Conservation (phyloP, 306 rosid genomes). For the Lotus japonicus region DNA sequence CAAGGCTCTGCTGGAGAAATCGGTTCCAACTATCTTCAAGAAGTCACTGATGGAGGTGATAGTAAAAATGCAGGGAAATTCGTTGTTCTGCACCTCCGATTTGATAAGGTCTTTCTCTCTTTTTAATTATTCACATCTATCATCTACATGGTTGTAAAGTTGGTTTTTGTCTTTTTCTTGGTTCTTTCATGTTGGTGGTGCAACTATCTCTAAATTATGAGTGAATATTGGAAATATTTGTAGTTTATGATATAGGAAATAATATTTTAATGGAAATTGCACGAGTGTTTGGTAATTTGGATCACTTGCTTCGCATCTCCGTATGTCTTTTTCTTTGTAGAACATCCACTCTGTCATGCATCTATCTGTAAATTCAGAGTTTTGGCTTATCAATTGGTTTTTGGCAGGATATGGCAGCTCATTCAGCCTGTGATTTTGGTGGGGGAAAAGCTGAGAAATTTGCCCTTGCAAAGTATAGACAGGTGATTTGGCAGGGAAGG, state of each 20-base stretch:
- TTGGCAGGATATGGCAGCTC: conserved; percentile 97
- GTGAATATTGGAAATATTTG: too few species aligned
- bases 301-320: background rate
- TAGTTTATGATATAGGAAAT: too few species aligned
- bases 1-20: conserved; percentile 25
- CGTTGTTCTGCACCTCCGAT: conserved; percentile 87
- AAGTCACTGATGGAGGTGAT: conserved; percentile 35
- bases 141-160: too few species aligned
- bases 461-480: conserved; percentile 92
- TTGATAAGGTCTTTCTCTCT: conserved; percentile 77
- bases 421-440: conserved; percentile 98
- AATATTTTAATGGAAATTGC: background rate
- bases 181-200: too few species aligned
- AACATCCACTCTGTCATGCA: background rate
- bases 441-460: conserved; percentile 90
- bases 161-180: too few species aligned
- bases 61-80: conserved; percentile 52
- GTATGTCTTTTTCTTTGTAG: background rate
- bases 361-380: background rate
- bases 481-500: conserved; percentile 95
- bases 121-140: too few species aligned
- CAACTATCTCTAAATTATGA: too few species aligned
- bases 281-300: background rate
- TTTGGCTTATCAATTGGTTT: background rate
- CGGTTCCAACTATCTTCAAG: conserved; percentile 39